Evolutionary conservation across 2,329 filamentous ascomycete species (phyloP).

Genomic region (Xylaria digitata): DNA sequence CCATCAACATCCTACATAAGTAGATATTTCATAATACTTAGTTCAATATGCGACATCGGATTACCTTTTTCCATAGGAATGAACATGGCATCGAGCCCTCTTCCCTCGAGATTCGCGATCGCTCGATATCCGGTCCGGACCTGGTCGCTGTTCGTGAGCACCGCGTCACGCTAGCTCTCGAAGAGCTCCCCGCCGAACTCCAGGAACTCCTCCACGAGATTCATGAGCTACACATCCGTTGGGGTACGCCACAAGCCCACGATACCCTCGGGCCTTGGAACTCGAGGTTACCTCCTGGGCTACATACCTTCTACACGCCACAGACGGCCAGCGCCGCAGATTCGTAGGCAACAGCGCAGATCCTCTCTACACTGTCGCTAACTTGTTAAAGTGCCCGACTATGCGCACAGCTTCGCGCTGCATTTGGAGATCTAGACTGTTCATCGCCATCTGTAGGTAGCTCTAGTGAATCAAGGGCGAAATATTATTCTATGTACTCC

Average conservation of each 20-base stretch:
- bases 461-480: conserved; percentile 6
- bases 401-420: conserved; percentile 48
- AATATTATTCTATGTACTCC: conserved; percentile 50
- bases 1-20: conserved; percentile 8
- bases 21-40: conserved; percentile 2
- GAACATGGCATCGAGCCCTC: conserved; percentile 73
- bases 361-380: conserved; percentile 13
- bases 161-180: conserved; percentile 76
- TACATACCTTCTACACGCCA: conserved; percentile 84
- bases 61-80: conserved; percentile 80
- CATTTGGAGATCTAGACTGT: conserved; percentile 53
- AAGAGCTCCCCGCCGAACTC: conserved; percentile 78
- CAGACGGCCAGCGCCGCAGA: conserved; percentile 47
- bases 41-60: conserved; percentile 75
- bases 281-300: conserved; percentile 79
- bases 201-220: conserved; percentile 70
- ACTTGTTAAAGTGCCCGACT: conserved; percentile 44
- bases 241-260: conserved; percentile 72
- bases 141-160: conserved; percentile 81
- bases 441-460: conserved; percentile 49
- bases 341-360: conserved; percentile 27
- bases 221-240: conserved; percentile 82
- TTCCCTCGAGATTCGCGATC: conserved; percentile 67
- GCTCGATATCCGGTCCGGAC: conserved; percentile 65
- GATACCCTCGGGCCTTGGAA: conserved; percentile 74